Percentiles rank a stretch among this genome's conserved stretches.
Evolutionary conservation across 306 rosid species (phyloP).

Genomic region (Rubus parviflorus): DNA sequence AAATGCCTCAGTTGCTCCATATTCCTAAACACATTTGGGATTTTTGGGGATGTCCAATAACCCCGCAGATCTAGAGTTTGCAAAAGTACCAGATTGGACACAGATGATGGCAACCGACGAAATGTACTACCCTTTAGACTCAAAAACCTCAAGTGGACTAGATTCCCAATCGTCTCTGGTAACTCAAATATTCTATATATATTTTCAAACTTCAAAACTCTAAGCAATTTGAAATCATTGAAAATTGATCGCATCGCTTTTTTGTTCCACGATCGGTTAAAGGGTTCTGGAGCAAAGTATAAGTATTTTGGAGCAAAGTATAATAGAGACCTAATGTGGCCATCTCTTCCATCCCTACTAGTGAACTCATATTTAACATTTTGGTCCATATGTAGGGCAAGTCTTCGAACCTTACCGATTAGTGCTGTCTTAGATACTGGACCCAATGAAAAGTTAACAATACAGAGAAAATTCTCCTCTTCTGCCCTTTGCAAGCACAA

Average conservation of each 20-base stretch:
- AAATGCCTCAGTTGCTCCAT: too few relatives aligned
- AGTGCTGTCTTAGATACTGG: too few relatives aligned
- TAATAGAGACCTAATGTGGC: background rate
- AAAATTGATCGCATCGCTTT: background rate
- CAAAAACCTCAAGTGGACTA: slow-evolving; percentile 17
- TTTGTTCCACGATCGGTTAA: background rate
- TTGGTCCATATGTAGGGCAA: too few relatives aligned
- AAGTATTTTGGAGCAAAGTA: background rate
- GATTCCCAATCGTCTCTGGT: background rate
- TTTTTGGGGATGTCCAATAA: too few relatives aligned
- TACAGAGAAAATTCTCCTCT: too few relatives aligned
- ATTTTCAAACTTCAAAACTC: slow-evolving; percentile 6
- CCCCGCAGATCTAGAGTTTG: background rate
- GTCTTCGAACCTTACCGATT: too few relatives aligned
- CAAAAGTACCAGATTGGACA: slow-evolving; percentile 1
- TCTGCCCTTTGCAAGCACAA: too few relatives aligned
- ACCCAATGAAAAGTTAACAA: too few relatives aligned
- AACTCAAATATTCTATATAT: accelerated
- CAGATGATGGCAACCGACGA: background rate
- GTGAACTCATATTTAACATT: too few relatives aligned
- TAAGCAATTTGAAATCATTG: background rate
- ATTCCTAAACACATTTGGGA: background rate
- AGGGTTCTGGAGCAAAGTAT: background rate
- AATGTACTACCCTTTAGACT: background rate
- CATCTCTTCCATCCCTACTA: too few relatives aligned